These are phyloP conservation scores for Prunus mume DNA, from an alignment of 306 rosid species.

Conservation along the genomic window DNA sequence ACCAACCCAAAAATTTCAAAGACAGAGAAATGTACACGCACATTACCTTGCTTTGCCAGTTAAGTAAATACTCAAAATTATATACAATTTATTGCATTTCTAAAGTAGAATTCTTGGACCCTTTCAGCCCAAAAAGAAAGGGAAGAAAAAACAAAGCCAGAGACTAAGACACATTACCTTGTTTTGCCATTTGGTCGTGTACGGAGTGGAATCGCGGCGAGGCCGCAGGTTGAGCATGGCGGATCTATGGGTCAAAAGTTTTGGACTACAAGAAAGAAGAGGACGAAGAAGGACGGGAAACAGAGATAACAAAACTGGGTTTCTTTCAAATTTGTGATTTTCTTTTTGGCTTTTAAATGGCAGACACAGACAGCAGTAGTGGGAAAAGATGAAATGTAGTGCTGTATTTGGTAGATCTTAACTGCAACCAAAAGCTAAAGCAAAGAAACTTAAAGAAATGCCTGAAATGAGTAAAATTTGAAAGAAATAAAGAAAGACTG, in stretches of 20 bases:
- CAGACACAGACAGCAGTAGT: background rate
- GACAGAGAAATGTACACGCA: background rate
- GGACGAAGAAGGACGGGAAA: background rate
- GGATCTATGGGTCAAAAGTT: slow-evolving; percentile 79
- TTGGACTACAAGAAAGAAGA: slow-evolving; percentile 10
- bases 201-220: slow-evolving; percentile 88
- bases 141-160: background rate
- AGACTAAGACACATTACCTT: slow-evolving; percentile 46
- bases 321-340: slow-evolving; percentile 13
- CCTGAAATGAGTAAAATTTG: slow-evolving; percentile 8
- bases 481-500: background rate
- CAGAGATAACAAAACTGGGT: background rate
- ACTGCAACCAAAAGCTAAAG: slow-evolving; percentile 34
- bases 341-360: background rate
- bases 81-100: background rate
- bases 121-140: background rate
- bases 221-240: slow-evolving; percentile 87
- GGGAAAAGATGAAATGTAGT: slow-evolving; percentile 8
- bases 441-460: background rate
- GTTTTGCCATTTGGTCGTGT: slow-evolving; percentile 84
- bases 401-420: slow-evolving; percentile 72
- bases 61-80: background rate
- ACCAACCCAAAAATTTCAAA: background rate
- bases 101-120: background rate
- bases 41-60: background rate